Conservation (phyloP, 257 asterid genomes). For the Ballota nigra region DNA sequence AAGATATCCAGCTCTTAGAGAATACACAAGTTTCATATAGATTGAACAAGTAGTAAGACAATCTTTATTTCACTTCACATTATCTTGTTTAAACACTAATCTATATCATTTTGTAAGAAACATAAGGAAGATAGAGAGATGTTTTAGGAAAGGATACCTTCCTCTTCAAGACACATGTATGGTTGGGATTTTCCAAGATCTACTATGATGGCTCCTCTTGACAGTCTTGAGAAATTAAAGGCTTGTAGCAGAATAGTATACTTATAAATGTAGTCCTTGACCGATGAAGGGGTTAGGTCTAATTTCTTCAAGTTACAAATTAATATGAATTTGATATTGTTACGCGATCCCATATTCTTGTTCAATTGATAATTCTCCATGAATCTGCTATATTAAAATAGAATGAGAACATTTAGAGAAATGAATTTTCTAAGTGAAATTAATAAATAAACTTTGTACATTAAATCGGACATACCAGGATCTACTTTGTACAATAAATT, state of each 20-base stretch:
- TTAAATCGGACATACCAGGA: too few species aligned
- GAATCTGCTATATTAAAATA: conserved; percentile 5
- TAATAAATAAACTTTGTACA: too few species aligned
- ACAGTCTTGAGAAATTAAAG: conserved; percentile 37
- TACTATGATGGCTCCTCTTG: conserved; percentile 39
- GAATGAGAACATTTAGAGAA: not conserved
- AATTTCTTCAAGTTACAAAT: conserved; percentile 50
- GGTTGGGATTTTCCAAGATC: conserved; percentile 42
- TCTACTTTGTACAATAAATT: too few species aligned
- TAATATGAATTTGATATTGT: conserved; percentile 22
- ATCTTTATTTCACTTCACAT: not conserved
- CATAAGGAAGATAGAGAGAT: too few species aligned
- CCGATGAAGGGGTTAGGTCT: conserved; percentile 35
- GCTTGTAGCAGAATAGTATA: conserved; percentile 38
- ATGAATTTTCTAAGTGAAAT: not conserved
- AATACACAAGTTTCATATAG: not conserved
- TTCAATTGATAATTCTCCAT: conserved; percentile 6
- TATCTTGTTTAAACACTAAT: not conserved
- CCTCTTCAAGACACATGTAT: too few species aligned
- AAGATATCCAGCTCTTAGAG: not conserved
- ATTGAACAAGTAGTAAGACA: not conserved
- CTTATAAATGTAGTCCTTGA: conserved; percentile 32
- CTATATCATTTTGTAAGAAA: too few species aligned
- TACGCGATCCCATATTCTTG: conserved; percentile 41
- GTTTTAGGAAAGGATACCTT: conserved; percentile 37